Evolutionary conservation across 306 rosid species (phyloP).

Genomic region (Carpinus fangiana): DNA sequence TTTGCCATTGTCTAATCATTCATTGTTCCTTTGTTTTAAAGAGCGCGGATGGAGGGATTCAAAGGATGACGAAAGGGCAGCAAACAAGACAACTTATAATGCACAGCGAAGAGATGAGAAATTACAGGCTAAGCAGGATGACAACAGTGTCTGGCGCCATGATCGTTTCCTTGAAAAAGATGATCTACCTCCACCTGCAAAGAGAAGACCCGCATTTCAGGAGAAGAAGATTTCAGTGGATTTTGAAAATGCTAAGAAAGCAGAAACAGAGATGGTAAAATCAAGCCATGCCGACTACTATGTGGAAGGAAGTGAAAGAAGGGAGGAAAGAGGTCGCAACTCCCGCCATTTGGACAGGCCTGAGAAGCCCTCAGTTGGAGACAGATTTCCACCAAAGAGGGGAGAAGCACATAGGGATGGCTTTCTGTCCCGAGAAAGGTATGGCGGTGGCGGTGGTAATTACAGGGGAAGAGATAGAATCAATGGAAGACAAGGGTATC

Average conservation of each 20-base stretch:
- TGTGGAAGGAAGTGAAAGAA: constrained; percentile 54
- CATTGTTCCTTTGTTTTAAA: constrained; percentile 12
- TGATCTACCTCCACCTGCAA: constrained; percentile 41
- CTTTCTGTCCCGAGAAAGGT: constrained; percentile 61
- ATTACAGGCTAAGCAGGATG: constrained; percentile 40
- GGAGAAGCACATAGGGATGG: constrained; percentile 51
- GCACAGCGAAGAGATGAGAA: constrained; percentile 56
- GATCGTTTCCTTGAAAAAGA: constrained; percentile 54
- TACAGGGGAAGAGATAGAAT: constrained; percentile 65
- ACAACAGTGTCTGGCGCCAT: constrained; percentile 44
- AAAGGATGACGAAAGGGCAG: constrained; percentile 46
- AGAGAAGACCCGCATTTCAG: constrained; percentile 83
- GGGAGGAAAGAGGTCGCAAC: constrained; percentile 60
- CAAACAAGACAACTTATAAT: constrained; percentile 34
- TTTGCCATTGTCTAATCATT: background rate
- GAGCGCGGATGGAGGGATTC: constrained; percentile 77
- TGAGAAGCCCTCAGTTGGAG: constrained; percentile 51
- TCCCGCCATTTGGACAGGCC: constrained; percentile 50
- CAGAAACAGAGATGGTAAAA: constrained; percentile 42
- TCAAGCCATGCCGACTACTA: constrained; percentile 40
- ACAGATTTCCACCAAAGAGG: constrained; percentile 35
- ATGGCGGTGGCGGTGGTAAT: constrained; percentile 39
- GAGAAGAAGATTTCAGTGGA: constrained; percentile 68
- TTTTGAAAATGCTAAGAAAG: constrained; percentile 45
- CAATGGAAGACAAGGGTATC: constrained; percentile 52